Evolutionary conservation across 352 stramenopile genomes (phyloP).

Genomic region (Albugo candida): DNA sequence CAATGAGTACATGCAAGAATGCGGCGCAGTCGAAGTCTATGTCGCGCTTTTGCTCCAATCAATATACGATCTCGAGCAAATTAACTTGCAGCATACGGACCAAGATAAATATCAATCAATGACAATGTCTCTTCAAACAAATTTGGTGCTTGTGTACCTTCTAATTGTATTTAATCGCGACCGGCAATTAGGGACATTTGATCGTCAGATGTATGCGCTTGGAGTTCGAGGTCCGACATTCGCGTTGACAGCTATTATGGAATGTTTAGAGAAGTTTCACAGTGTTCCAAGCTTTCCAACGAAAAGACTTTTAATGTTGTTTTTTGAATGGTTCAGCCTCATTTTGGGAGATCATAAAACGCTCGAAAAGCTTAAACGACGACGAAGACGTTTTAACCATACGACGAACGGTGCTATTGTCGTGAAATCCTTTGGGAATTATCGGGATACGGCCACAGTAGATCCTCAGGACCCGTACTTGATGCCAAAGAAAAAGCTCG

Average conservation of each 20-base stretch:
- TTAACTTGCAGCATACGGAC: slow-evolving; percentile 61
- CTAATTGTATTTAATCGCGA: slow-evolving; percentile 56
- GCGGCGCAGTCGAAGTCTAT: slow-evolving; percentile 44
- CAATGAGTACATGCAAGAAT: slow-evolving; percentile 57
- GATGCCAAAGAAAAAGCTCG: slow-evolving; percentile 53
- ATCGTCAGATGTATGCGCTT: slow-evolving; percentile 43
- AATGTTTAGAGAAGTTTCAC: slow-evolving; percentile 51
- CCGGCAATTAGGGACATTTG: slow-evolving; percentile 36
- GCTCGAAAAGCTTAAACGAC: slow-evolving; percentile 29
- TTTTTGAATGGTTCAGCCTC: slow-evolving; percentile 42
- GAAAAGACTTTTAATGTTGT: slow-evolving; percentile 52
- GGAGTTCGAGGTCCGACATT: slow-evolving; percentile 36
- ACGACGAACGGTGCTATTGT: slow-evolving; percentile 12
- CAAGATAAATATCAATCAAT: slow-evolving; percentile 38
- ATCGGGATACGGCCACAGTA: slow-evolving; percentile 22
- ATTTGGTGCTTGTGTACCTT: slow-evolving; percentile 63
- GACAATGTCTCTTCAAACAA: slow-evolving; percentile 44
- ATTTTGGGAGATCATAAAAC: slow-evolving; percentile 30
- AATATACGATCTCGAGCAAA: slow-evolving; percentile 35
- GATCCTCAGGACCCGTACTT: slow-evolving; percentile 48
- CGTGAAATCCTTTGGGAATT: slow-evolving; percentile 56
- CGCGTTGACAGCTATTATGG: slow-evolving; percentile 40
- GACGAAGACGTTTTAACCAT: slow-evolving; percentile 13
- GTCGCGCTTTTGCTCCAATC: slow-evolving; percentile 33
- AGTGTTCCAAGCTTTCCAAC: slow-evolving; percentile 55